phyloP scores from a whole-genome alignment of 805 yeast genomes.

The Zygotorulaspora danielsina region DNA sequence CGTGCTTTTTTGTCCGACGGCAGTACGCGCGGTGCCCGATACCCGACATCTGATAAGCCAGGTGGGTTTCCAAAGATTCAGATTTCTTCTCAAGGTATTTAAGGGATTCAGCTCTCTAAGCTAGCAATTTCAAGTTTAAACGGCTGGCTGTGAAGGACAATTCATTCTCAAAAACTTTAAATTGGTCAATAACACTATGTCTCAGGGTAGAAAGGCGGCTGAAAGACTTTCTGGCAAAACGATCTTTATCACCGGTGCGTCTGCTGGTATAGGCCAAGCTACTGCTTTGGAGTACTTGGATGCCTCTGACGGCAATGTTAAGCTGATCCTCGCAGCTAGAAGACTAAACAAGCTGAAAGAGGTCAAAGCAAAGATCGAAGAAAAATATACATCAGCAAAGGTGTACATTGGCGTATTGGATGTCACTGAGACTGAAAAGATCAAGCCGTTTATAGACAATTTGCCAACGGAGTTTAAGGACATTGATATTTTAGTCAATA shows the following conservation, averaged over 20 bases:
- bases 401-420: slow-evolving; percentile 51
- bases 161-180: not conserved
- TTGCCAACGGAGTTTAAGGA: slow-evolving; percentile 59
- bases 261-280: slow-evolving; percentile 91
- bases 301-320: slow-evolving; percentile 65
- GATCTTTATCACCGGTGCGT: slow-evolving; percentile 90
- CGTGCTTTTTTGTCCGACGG: not conserved
- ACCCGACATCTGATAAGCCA: slow-evolving; percentile 6
- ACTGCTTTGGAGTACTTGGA: slow-evolving; percentile 83
- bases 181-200: slow-evolving; percentile 38
- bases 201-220: slow-evolving; percentile 70
- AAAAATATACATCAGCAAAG: slow-evolving; percentile 45
- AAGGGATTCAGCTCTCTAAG: too few species aligned
- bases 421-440: slow-evolving; percentile 50
- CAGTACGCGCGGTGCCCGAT: slow-evolving; percentile 5
- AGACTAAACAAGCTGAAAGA: slow-evolving; percentile 57
- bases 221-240: slow-evolving; percentile 76
- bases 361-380: slow-evolving; percentile 44
- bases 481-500: slow-evolving; percentile 64
- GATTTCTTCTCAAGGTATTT: too few species aligned
- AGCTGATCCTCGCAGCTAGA: slow-evolving; percentile 74
- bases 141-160: too few species aligned
- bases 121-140: too few species aligned
- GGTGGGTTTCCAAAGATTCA: too few species aligned
- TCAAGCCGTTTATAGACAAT: slow-evolving; percentile 46